Evolutionary conservation across 257 asterid genomes (phyloP).

Genomic region (Ophiorrhiza pumila): DNA sequence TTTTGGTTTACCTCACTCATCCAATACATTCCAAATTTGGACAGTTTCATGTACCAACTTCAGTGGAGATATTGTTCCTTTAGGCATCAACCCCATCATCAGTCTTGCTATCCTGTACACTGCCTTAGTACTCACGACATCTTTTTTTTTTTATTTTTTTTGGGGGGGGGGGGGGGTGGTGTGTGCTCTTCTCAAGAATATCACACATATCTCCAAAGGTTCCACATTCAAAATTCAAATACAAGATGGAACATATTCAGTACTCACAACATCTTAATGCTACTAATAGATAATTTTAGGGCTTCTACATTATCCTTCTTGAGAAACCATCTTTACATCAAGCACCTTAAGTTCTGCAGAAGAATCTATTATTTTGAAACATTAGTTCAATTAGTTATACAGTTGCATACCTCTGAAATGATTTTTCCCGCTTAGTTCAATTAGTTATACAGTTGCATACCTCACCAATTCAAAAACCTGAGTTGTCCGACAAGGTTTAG

Average conservation of each 20-base stretch:
- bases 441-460: background rate
- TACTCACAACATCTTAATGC: background rate
- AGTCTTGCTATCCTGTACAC: background rate
- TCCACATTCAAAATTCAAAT: too few relatives aligned
- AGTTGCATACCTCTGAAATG: too few relatives aligned
- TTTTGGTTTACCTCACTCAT: background rate
- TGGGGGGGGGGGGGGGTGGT: too few relatives aligned
- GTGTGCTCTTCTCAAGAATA: too few relatives aligned
- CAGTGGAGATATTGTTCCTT: background rate
- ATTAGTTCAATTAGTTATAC: too few relatives aligned
- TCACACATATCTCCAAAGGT: too few relatives aligned
- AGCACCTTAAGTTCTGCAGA: background rate
- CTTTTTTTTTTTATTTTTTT: too few relatives aligned
- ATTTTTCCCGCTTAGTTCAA: background rate
- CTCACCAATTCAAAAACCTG: background rate
- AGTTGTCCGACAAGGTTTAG: background rate
- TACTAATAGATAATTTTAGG: background rate
- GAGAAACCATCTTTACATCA: background rate
- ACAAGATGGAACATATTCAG: too few relatives aligned
- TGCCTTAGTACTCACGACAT: background rate
- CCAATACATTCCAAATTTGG: background rate
- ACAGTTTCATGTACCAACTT: background rate
- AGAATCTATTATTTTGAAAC: background rate
- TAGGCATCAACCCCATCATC: background rate
- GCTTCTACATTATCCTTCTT: background rate